Percentiles rank a stretch among this genome's conserved stretches.
Conservation (phyloP, 495 filamentous ascomycete species). For the Neurospora tetraspora region DNA sequence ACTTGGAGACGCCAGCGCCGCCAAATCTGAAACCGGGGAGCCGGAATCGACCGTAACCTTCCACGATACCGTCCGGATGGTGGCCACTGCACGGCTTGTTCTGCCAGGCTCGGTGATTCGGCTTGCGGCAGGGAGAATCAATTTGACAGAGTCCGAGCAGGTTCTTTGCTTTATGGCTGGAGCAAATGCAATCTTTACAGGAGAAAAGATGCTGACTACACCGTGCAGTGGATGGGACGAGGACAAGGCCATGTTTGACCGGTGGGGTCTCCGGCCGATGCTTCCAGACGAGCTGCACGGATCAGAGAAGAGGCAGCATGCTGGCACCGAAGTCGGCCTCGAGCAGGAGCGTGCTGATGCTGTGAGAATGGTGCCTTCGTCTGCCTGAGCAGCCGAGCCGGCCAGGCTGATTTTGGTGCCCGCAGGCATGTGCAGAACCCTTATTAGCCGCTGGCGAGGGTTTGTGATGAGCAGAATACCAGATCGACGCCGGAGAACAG, state of each 20-base stretch:
- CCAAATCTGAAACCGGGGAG: not conserved
- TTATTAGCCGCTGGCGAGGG: not conserved
- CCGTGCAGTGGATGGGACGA: slow-evolving; percentile 83
- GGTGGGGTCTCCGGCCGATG: slow-evolving; percentile 61
- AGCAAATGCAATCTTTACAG: slow-evolving; percentile 82
- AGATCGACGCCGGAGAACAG: not conserved
- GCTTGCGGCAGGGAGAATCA: slow-evolving; percentile 68
- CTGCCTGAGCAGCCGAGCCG: not conserved
- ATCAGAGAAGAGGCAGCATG: not conserved
- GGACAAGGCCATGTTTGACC: slow-evolving; percentile 67
- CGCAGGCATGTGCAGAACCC: not conserved
- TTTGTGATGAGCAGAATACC: not conserved
- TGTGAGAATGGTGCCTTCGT: not conserved
- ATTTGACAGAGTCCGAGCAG: slow-evolving; percentile 73
- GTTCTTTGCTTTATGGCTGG: slow-evolving; percentile 75
- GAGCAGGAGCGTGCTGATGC: not conserved
- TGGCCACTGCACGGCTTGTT: slow-evolving; percentile 67
- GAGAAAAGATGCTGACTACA: slow-evolving; percentile 87
- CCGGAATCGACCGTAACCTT: slow-evolving; percentile 44
- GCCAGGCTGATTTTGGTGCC: not conserved
- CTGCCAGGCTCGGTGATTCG: slow-evolving; percentile 75
- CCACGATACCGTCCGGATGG: slow-evolving; percentile 58
- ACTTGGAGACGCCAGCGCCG: slow-evolving; percentile 55
- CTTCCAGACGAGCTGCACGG: not conserved
- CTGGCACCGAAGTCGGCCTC: not conserved